Conservation (phyloP, 192 early-diverging fungal species). For the Radiomyces spectabilis region DNA sequence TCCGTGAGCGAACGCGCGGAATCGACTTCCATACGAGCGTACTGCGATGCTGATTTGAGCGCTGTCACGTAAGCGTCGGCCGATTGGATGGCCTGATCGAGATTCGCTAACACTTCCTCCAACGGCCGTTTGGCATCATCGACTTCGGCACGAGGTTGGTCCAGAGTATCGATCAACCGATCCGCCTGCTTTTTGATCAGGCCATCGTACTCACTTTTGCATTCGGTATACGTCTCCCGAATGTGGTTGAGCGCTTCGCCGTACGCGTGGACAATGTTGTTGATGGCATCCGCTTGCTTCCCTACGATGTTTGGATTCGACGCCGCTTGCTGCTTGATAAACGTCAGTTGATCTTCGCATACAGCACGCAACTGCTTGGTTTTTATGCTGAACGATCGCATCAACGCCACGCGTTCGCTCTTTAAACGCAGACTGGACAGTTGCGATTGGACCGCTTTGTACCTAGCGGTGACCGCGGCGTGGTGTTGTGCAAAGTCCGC, state of each 20-base stretch:
- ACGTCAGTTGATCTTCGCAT: slow-evolving; percentile 15
- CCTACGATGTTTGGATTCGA: slow-evolving; percentile 9
- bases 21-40: slow-evolving; percentile 4
- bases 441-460: no score
- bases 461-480: no score
- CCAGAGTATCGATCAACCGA: slow-evolving; percentile 2
- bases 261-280: slow-evolving; percentile 6
- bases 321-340: slow-evolving; percentile 10
- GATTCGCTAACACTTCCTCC: slow-evolving; percentile 4
- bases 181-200: not conserved
- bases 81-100: slow-evolving; percentile 1
- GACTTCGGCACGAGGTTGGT: not conserved
- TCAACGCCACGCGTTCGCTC: not conserved
- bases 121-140: not conserved
- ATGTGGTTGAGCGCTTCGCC: slow-evolving; percentile 1
- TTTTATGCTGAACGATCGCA: not conserved
- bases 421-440: no score
- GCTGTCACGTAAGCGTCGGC: slow-evolving; percentile 12
- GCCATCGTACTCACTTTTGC: slow-evolving; percentile 9
- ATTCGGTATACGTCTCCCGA: slow-evolving; percentile 3
- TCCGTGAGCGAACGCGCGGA: not conserved
- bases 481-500: no score
- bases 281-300: slow-evolving; percentile 13
- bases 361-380: not conserved
- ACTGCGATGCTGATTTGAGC: not conserved